Evolutionary conservation across 352 stramenopile species (phyloP).

Genomic region (Globisporangium iwayamae): DNA sequence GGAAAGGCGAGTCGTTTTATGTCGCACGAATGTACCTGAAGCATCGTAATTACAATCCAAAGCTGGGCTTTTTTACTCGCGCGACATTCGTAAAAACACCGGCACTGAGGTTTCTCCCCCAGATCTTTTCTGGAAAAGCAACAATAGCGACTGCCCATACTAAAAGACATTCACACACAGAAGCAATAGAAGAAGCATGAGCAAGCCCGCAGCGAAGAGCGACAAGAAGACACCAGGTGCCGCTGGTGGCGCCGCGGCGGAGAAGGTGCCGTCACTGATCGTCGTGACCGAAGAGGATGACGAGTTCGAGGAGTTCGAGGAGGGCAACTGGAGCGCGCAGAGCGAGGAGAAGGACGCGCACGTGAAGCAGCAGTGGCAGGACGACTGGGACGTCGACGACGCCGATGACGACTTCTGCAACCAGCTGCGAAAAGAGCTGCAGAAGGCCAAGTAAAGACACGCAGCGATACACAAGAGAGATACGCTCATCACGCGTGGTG

Average conservation of each 20-base stretch:
- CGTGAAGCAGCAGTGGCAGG: slow-evolving; percentile 91
- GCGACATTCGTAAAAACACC: slow-evolving; percentile 15
- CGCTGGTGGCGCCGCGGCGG: slow-evolving; percentile 8
- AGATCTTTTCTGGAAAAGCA: slow-evolving; percentile 17
- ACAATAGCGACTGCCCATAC: background rate
- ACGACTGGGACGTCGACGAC: slow-evolving; percentile 92
- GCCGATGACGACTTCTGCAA: slow-evolving; percentile 93
- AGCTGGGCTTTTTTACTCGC: slow-evolving; percentile 2
- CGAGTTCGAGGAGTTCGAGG: slow-evolving; percentile 89
- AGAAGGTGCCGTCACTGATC: slow-evolving; percentile 69
- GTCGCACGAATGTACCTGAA: slow-evolving; percentile 15
- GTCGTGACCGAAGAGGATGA: slow-evolving; percentile 86
- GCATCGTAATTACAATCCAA: slow-evolving; percentile 14
- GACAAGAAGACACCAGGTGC: slow-evolving; percentile 11
- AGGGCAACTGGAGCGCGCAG: slow-evolving; percentile 70
- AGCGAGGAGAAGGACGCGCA: slow-evolving; percentile 78
- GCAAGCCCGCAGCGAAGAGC: slow-evolving; percentile 24
- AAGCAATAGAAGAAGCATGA: slow-evolving; percentile 20
- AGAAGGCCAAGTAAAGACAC: slow-evolving; percentile 67
- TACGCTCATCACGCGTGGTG: background rate
- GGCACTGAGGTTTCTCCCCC: background rate
- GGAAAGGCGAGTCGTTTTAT: background rate
- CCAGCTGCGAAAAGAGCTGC: slow-evolving; percentile 86
- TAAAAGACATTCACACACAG: background rate
- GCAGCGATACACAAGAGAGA: background rate